Evolutionary conservation across 2,329 filamentous ascomycete species (phyloP), one percentile per base, ranked within the genome.

Genomic region (Akanthomyces lecanii): DNA sequence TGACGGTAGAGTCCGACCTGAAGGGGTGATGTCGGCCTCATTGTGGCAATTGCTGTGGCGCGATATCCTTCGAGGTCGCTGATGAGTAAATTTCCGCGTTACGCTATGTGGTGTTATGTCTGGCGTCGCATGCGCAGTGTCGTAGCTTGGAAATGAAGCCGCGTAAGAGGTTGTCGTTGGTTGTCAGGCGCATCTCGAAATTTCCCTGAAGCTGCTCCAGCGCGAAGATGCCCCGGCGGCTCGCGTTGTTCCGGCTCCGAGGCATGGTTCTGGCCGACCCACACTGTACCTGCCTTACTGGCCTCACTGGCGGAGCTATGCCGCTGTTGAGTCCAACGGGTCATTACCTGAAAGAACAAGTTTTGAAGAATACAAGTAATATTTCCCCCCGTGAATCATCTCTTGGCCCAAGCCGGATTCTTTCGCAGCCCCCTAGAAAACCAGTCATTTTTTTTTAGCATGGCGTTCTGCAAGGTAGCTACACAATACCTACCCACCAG

Each of bases 1-100:
- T 94, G 92, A 76, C 88, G 85, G 71, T 92, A 84, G 63, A 85
- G 84, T 74, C 86, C 79, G 71, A 86, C 79, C 69, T 96, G 87
- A 67, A 79, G 75, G 71, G 85, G 81, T 16, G 23, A 14, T 18
- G 90, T 90, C 62, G 90, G 85, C 74, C 85, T 83, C 87, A 90
- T 91, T 11, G 30, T 56, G 23, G 28, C 52, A 10, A 4, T 33
- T 47, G 23, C 30, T 38, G 21, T 44, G 50, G 21, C 4, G 28
- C 33, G 16, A 7, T 33, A 1, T 21, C 7, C 3, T 1, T 30
- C 8, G 44, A 14, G 48, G 50, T 30, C 2, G 18, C 11, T 23
- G 36, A 40, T n/a, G 10, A 8, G 11, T 8, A 3, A 2, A 11
- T 14, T 16, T 30, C 2, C 23, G 12, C 4, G 14, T 21, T n/a